Base-by-base conservation (phyloP, 306 rosid genomes). In the Fragaria iinumae region DNA sequence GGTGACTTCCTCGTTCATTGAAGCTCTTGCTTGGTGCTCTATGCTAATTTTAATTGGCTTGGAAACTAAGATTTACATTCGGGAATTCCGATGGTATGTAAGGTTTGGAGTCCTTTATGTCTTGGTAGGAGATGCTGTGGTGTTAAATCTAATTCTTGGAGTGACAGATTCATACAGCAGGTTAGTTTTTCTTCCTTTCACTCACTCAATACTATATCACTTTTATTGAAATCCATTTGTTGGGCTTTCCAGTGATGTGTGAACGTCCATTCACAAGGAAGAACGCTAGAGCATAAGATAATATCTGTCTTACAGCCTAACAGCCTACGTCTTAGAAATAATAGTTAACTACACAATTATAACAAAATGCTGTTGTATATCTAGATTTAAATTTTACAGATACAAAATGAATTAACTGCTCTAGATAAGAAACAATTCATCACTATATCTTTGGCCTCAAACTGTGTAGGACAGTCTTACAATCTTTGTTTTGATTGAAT, bases 41-140 rank as follows among this genome's bases (percentile, higher is more conserved):
- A 84, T 93, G 88, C 67, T 91, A 79, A 60, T 86, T 62, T 84
- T 91, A 77, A 73, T 86, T 57, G 83, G 85, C 49, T 69, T 90
- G 85, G 98, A 93, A 81, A 85, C 91, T 25, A 88, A 77, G 84
- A 70, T 80, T 47, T 93, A 93, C 81, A 80, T 93, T 50, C 67
- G 81, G 74, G 87, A 90, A 81, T 90, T 90, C 82, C 87, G 96
- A 82, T 93, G 98, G 98, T 81, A 79, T 50, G 88, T 87, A 70
- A 88, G 97, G 72, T 90, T 86, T 68, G 98, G 96, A 82, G 89
- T 91, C 80, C 73, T 90, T 60, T 91, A 93, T 86, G 89, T 90
- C 69, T 77, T 90, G 85, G 91, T 90, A 72, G 97, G 86, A 63
- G 89, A 91, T 85, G 87, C 82, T 62, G 96, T 93, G 74, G 77